Base-by-base conservation (phyloP, 2,329 filamentous ascomycete species). In the Phaeosphaeria sp. region DNA sequence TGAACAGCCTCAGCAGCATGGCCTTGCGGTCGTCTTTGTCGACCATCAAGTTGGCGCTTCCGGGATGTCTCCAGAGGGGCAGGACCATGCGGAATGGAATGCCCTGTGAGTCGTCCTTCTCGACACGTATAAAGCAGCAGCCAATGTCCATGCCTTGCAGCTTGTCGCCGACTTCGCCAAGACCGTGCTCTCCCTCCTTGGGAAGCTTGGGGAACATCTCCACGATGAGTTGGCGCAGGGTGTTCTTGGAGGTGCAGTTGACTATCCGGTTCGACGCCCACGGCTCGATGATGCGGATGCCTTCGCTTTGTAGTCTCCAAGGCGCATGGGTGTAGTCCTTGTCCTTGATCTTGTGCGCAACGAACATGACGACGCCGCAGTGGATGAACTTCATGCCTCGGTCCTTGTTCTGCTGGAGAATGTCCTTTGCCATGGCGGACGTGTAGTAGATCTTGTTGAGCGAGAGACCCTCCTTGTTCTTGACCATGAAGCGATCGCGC, bases 361-460 rank as follows among this genome's bases (percentile, higher is more conserved):
- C 74, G 56, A 96, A 99, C 92, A 98, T 98, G 81, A 96, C 96
- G 33, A 99, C 93, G 63, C 95, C 95, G 50, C 91, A 94, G 78
- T 99, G 95, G 49, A 99, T 91, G 74, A 99, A 97, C 76, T 95
- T 96, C 78, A 98, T 89, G 46, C 93, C 93, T 25, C 91, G 89
- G 44, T 92, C 91, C 77, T 97, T 93, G 75, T 99, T 99, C 73
- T 90, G 86, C 3, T 84, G 86, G 3, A 99, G 84, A 53, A 99
- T 95, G 64, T 94, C 90, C 30, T 93, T 90, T 21, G 92, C 90
- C 13, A 98, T 84, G 4, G 87, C 86, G 36, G 90, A 93, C 11
- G 93, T 96, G 82, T 98, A 99, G 84, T 99, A 99, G 68, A 99
- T 94, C 25, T 93, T 95, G 82, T 97, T 96, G 51, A 91, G 89